These are phyloP conservation scores for Fusarium sambucinum DNA, from an alignment of 2,329 filamentous ascomycete species.

Conservation along the genomic window DNA sequence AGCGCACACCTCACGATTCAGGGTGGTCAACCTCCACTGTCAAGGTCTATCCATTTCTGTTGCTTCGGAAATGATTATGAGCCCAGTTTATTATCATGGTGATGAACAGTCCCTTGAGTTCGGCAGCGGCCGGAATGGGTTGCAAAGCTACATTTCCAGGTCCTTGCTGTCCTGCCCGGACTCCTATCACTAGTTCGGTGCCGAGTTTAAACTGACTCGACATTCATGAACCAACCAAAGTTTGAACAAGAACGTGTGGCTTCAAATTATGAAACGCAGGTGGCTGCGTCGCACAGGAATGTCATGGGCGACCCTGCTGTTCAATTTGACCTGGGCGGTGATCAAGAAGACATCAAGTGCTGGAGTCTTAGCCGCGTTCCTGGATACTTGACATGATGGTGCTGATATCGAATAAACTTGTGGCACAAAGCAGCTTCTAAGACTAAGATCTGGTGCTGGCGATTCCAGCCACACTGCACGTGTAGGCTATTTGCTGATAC, in stretches of 20 bases:
- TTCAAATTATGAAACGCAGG: slow-evolving; percentile 32
- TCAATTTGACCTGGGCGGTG: slow-evolving; percentile 3
- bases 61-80: slow-evolving; percentile 26
- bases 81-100: slow-evolving; percentile 2
- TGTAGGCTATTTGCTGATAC: slow-evolving; percentile 22
- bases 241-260: slow-evolving; percentile 11
- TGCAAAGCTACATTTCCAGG: slow-evolving; percentile 5
- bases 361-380: slow-evolving; percentile 26
- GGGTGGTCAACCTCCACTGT: slow-evolving; percentile 25
- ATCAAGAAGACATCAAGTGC: slow-evolving; percentile 28
- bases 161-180: background rate
- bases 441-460: slow-evolving; percentile 12
- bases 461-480: slow-evolving; percentile 30
- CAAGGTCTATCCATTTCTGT: slow-evolving; percentile 9
- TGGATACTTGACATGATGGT: slow-evolving; percentile 23
- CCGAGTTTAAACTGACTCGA: slow-evolving; percentile 18
- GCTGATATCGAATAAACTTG: slow-evolving; percentile 7
- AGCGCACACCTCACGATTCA: slow-evolving; percentile 30
- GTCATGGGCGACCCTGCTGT: slow-evolving; percentile 20
- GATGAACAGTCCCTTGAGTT: slow-evolving; percentile 28
- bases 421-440: slow-evolving; percentile 3
- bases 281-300: slow-evolving; percentile 15
- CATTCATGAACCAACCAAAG: background rate
- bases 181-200: slow-evolving; percentile 11
- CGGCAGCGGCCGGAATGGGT: slow-evolving; percentile 30